These are phyloP conservation scores for Candida sojae DNA, from an alignment of 1,139 yeast species.

Conservation along the genomic window DNA sequence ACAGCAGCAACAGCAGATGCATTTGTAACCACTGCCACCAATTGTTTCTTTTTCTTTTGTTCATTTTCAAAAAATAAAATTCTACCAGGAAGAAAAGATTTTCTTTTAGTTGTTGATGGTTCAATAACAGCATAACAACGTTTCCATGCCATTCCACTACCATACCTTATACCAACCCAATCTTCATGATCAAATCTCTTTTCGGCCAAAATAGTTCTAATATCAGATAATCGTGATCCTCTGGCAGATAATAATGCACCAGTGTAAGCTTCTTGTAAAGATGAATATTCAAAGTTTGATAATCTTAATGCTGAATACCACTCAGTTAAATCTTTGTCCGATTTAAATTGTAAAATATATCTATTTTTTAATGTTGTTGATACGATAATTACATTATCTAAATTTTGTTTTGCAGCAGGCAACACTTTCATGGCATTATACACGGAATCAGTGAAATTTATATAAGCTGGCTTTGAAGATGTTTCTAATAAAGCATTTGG, in stretches of 20 bases:
- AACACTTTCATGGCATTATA: conserved; percentile 69
- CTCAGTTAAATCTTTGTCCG: conserved; percentile 50
- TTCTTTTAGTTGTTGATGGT: conserved; percentile 56
- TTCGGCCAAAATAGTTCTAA: conserved; percentile 79
- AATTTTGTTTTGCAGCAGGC: conserved; percentile 62
- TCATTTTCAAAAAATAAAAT: conserved; percentile 69
- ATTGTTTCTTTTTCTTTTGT: conserved; percentile 66
- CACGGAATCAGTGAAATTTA: conserved; percentile 90
- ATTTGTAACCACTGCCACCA: conserved; percentile 76
- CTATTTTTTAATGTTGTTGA: conserved; percentile 91
- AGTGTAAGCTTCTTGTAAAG: conserved; percentile 92
- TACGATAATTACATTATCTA: conserved; percentile 78
- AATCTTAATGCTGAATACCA: conserved; percentile 88
- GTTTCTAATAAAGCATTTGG: conserved; percentile 55
- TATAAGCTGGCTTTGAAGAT: conserved; percentile 77
- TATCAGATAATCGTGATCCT: conserved; percentile 85
- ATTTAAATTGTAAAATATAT: conserved; percentile 74
- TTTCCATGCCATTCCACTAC: conserved; percentile 98
- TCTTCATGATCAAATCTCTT: conserved; percentile 87
- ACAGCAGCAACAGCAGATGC: conserved; percentile 84
- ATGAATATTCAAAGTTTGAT: conserved; percentile 73
- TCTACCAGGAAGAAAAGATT: conserved; percentile 53
- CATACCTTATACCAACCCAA: conserved; percentile 93
- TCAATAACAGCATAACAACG: conserved; percentile 92
- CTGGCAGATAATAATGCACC: conserved; percentile 89